Percentiles rank a stretch among this genome's conserved stretches.
phyloP scores from a whole-genome alignment of 768 basidiomycete species.

The Bullera alba region DNA sequence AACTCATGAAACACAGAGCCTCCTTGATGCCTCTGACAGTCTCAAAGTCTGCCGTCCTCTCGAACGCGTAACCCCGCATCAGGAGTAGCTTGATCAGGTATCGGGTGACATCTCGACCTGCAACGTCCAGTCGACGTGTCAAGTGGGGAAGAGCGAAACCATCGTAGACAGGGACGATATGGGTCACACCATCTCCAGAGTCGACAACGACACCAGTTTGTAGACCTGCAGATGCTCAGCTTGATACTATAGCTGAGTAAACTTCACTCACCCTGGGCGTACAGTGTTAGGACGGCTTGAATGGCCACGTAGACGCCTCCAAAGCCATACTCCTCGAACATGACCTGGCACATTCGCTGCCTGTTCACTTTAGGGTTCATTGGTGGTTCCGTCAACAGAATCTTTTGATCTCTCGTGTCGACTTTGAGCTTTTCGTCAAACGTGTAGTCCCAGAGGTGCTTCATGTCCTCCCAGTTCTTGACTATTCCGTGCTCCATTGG shows the following conservation, averaged over 20 bases:
- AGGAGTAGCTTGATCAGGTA: conserved; percentile 98
- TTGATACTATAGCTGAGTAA: background rate
- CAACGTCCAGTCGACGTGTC: conserved; percentile 89
- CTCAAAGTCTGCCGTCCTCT: conserved; percentile 98
- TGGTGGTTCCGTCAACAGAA: conserved; percentile 92
- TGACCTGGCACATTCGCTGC: conserved; percentile 90
- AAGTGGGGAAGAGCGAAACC: conserved; percentile 93
- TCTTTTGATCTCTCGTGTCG: conserved; percentile 76
- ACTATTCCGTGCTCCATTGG: conserved; percentile 99
- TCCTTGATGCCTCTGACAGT: conserved; percentile 99
- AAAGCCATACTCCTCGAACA: conserved; percentile 99
- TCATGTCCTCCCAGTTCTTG: conserved; percentile 99
- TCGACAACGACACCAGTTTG: conserved; percentile 99
- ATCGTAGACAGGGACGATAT: conserved; percentile 97
- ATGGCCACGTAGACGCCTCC: conserved; percentile 94
- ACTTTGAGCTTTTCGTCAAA: conserved; percentile 91
- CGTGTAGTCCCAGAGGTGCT: conserved; percentile 95
- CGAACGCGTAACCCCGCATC: conserved; percentile 99
- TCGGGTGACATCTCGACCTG: conserved; percentile 94
- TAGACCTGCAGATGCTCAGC: conserved; percentile 56
- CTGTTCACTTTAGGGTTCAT: conserved; percentile 96
- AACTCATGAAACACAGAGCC: conserved; percentile 96
- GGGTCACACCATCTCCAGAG: conserved; percentile 98
- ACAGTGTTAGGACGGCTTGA: conserved; percentile 94
- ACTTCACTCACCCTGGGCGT: conserved; percentile 78